Evolutionary conservation across 176 grass and related monocot genomes (phyloP).

Genomic region (Oropetium thomaeum): DNA sequence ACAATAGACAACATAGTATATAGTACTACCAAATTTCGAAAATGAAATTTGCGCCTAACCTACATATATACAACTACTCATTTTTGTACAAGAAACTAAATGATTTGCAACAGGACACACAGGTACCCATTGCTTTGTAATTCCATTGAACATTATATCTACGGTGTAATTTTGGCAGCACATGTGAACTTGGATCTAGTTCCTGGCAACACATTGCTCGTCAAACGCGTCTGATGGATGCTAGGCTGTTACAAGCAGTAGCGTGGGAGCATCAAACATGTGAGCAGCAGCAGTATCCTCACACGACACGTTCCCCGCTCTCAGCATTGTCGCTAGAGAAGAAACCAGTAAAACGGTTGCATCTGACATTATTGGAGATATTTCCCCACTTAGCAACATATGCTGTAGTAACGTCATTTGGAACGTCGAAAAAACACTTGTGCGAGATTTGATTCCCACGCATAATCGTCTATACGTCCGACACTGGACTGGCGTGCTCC

Average conservation of each 20-base stretch:
- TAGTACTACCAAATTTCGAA: neutral
- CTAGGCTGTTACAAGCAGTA: neutral
- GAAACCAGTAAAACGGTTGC: neutral
- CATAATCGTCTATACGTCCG: neutral
- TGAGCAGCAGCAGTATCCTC: neutral
- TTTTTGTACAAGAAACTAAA: neutral
- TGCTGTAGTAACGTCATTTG: neutral
- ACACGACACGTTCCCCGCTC: neutral
- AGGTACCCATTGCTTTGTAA: neutral
- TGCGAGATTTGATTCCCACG: neutral
- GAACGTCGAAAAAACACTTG: neutral
- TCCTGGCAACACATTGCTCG: neutral
- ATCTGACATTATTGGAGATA: neutral
- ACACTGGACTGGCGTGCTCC: neutral
- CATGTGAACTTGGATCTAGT: conserved; percentile 1
- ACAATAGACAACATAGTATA: neutral
- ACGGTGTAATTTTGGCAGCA: neutral
- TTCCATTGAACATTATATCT: neutral
- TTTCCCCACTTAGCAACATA: neutral
- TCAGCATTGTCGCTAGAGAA: neutral
- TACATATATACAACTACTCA: neutral
- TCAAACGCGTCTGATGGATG: neutral
- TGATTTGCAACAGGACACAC: neutral
- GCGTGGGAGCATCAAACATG: neutral
- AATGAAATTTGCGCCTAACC: neutral